Percentiles rank a stretch among this genome's conserved stretches.
Evolutionary conservation across 1,284 basidiomycete species (phyloP).

Genomic region (Filobasidium uniguttulatum): DNA sequence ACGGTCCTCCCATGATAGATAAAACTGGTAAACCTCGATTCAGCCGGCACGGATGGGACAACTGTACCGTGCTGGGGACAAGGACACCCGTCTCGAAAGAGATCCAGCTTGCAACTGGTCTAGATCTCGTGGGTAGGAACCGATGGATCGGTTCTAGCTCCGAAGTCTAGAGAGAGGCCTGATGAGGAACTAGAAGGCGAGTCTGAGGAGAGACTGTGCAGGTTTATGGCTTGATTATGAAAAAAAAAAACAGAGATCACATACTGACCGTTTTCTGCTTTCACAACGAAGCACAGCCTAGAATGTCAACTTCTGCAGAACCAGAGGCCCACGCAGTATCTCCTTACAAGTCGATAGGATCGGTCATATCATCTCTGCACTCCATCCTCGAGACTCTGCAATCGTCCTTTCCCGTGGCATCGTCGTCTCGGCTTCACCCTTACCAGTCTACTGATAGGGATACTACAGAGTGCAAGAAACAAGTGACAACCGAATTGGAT

Average conservation of each 20-base stretch:
- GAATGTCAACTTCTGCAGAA: too few species aligned
- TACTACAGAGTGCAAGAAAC: neutral
- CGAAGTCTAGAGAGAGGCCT: neutral
- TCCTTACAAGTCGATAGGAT: too few species aligned
- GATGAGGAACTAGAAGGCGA: slow-evolving; percentile 5
- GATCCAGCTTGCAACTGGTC: slow-evolving; percentile 1
- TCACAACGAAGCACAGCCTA: too few species aligned
- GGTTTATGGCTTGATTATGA: too few species aligned
- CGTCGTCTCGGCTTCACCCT: neutral
- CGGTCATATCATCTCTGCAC: neutral
- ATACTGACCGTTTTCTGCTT: too few species aligned
- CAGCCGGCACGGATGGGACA: too few species aligned
- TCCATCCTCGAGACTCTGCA: neutral
- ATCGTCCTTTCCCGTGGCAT: neutral
- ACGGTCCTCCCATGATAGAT: slow-evolving; percentile 3
- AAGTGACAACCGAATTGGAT: neutral
- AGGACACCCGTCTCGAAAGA: slow-evolving; percentile 2
- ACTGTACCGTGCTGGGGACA: too few species aligned
- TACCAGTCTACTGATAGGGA: neutral
- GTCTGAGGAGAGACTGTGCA: slow-evolving; percentile 1
- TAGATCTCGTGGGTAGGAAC: neutral
- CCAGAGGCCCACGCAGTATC: too few species aligned
- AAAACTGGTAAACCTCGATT: slow-evolving; percentile 4
- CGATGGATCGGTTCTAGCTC: neutral
- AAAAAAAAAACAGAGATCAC: too few species aligned